phyloP scores from a whole-genome alignment of 2,329 filamentous ascomycete genomes.

The Fusarium begoniae region DNA sequence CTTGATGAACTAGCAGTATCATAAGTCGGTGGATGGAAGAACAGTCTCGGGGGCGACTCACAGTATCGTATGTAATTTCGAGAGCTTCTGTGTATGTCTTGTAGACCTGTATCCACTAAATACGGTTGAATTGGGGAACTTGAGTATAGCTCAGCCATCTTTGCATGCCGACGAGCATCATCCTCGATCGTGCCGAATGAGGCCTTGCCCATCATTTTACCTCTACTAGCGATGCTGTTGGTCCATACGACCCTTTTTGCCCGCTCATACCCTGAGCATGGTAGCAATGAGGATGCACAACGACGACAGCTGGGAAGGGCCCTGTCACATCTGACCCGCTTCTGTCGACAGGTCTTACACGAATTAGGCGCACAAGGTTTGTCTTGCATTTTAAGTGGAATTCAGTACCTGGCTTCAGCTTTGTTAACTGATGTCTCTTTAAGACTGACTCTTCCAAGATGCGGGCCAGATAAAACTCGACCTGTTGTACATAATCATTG shows the following conservation, averaged over 20 bases:
- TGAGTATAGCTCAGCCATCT: neutral
- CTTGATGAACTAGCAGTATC: neutral
- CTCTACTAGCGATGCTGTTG: neutral
- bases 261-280: neutral
- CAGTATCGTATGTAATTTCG: neutral
- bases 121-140: fast-evolving
- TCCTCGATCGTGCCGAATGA: fast-evolving
- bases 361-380: neutral
- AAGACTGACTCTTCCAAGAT: too few species aligned
- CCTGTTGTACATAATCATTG: fast-evolving
- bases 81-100: neutral
- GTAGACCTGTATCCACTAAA: neutral
- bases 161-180: fast-evolving
- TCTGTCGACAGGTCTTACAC: neutral
- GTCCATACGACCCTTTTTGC: neutral
- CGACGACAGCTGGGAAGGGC: fast-evolving
- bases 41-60: neutral
- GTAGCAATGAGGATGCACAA: neutral
- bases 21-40: too few species aligned
- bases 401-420: too few species aligned
- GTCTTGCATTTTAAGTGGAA: neutral
- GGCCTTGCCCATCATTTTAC: fast-evolving
- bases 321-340: neutral
- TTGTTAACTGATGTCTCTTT: too few species aligned
- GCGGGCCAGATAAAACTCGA: too few species aligned